Percentiles rank a stretch among this genome's conserved stretches.
Conservation (phyloP, 2,329 filamentous ascomycete species). For the Verticillium klebahnii region DNA sequence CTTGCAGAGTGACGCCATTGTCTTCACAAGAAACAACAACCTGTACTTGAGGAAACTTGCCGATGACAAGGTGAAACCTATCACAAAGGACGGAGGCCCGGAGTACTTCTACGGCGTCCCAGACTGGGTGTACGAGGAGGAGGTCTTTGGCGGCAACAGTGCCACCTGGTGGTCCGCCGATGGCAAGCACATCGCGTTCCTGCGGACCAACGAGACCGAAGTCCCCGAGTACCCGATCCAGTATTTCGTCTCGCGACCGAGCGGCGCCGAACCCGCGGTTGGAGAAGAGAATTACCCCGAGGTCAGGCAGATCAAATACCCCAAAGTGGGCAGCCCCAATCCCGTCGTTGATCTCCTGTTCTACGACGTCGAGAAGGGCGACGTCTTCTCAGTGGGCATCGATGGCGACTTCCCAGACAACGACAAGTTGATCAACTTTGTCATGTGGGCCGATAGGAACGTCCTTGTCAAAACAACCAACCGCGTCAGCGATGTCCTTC, state of each 20-base stretch:
- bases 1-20: slow-evolving; percentile 77
- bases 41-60: slow-evolving; percentile 68
- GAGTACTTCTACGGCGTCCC: slow-evolving; percentile 94
- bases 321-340: slow-evolving; percentile 91
- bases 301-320: slow-evolving; percentile 90
- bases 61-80: slow-evolving; percentile 55
- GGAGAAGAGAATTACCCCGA: slow-evolving; percentile 90
- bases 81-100: slow-evolving; percentile 81
- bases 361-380: slow-evolving; percentile 73
- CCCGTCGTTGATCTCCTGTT: slow-evolving; percentile 84
- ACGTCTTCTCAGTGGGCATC: slow-evolving; percentile 76
- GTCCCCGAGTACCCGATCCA: slow-evolving; percentile 92
- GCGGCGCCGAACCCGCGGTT: slow-evolving; percentile 59
- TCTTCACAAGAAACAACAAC: slow-evolving; percentile 91
- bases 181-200: slow-evolving; percentile 75
- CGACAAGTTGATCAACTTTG: slow-evolving; percentile 85
- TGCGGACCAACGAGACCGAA: slow-evolving; percentile 81
- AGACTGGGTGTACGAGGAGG: slow-evolving; percentile 88
- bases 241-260: slow-evolving; percentile 86
- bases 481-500: slow-evolving; percentile 86
- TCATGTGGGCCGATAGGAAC: slow-evolving; percentile 83
- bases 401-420: slow-evolving; percentile 73
- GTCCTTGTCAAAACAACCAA: slow-evolving; percentile 91
- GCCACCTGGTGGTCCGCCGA: slow-evolving; percentile 86
- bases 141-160: slow-evolving; percentile 69